A percentile compares a stretch with the other conserved stretches of the same genome.
phyloP scores from a whole-genome alignment of 2,329 filamentous ascomycete genomes.

The Microdochium nivale region DNA sequence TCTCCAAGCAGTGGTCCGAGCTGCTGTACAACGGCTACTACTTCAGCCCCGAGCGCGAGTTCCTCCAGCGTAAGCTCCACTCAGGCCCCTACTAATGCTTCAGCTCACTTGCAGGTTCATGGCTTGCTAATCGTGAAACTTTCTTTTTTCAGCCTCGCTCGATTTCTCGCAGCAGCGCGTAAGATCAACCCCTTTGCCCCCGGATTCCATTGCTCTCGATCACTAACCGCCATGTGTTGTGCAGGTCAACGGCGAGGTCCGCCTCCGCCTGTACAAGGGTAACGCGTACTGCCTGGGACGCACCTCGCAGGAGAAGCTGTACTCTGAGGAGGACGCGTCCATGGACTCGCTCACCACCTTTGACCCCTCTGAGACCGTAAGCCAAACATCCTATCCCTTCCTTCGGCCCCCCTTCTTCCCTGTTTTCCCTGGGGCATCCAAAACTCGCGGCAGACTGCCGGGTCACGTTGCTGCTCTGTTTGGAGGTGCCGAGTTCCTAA shows the following conservation, averaged over 20 bases:
- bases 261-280: slow-evolving; percentile 30
- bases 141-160: slow-evolving; percentile 34
- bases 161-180: slow-evolving; percentile 45
- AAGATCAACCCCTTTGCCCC: slow-evolving; percentile 48
- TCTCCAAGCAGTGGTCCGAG: slow-evolving; percentile 41
- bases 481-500: too few species aligned
- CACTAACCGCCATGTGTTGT: not conserved
- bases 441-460: not conserved
- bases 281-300: slow-evolving; percentile 36
- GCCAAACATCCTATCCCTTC: not conserved
- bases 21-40: slow-evolving; percentile 36
- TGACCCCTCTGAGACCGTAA: slow-evolving; percentile 27
- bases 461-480: too few species aligned
- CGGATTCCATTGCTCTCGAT: too few species aligned
- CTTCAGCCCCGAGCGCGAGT: slow-evolving; percentile 46
- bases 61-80: slow-evolving; percentile 44
- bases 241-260: slow-evolving; percentile 22
- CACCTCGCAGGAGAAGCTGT: slow-evolving; percentile 38
- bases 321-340: slow-evolving; percentile 36
- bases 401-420: not conserved
- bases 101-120: too few species aligned
- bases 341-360: slow-evolving; percentile 42
- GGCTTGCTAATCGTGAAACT: not conserved
- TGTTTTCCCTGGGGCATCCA: not conserved
- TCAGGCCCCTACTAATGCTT: too few species aligned